Base-by-base conservation (phyloP, 441 rosid species). In the Flueggea neowawraea region DNA sequence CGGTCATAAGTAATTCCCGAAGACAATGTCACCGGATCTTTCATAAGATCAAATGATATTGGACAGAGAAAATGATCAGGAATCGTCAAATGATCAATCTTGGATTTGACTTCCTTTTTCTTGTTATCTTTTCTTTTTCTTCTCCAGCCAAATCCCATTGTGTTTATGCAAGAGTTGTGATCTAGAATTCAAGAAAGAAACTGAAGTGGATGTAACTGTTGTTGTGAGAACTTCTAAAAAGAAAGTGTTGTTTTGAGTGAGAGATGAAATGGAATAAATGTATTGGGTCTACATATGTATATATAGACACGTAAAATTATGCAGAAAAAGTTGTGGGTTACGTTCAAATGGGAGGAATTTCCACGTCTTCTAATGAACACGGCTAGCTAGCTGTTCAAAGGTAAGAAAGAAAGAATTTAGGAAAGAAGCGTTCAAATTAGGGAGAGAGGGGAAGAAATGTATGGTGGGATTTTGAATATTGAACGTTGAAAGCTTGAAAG, bases 1-100 rank as follows among this genome's bases (percentile, higher is more conserved):
- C 90, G 76, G 65, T 85, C 90, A 31, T 85, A 85, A 3, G 90
- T 78, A 5, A 85, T 75, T 16, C 91, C 91, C 10, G 88, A 77
- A 16, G 86, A 79, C 43, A 82, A 15, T 11, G 86, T 77, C 31
- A 85, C 86, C 0, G 88, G 86, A 58, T 85, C 91, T 14, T 64
- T 75, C 91, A 85, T 82, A 11, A 85, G 75, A 47, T 76, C 82
- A 1, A 85, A 81, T 22, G 88, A 77, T 12, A 85, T 69, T 0
- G 91, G 86, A 52, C 91, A 85, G 12, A 61, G 32, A 60, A 81
- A 85, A 63, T 81, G 83, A 10, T 59, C 58, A 0, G 88, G 88
- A 36, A 80, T 47, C 5, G 50, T 47, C 50, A 47, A 14, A 10
- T 47, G 50, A 11, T 47, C 50, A 11, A 47, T 47, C 50, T 47